These are phyloP conservation scores for Acacia pycnantha DNA, from an alignment of 331 rosid species.

Conservation along the genomic window DNA sequence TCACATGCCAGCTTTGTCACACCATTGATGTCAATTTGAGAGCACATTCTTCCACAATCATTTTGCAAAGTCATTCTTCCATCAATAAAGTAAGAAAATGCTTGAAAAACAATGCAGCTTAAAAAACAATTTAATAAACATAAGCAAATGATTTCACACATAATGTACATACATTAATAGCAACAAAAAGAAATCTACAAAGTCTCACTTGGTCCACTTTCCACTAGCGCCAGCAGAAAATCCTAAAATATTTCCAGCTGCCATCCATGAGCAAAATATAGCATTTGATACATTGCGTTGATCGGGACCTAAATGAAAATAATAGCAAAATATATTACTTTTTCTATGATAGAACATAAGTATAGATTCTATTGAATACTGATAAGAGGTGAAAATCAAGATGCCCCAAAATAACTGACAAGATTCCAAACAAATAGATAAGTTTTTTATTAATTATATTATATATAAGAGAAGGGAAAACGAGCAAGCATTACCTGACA, in stretches of 20 bases:
- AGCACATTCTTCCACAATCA: conserved; percentile 14
- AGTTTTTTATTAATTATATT: neutral
- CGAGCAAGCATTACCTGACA: conserved; percentile 59
- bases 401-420: conserved; percentile 1
- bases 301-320: conserved; percentile 67
- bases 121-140: neutral
- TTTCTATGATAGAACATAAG: neutral
- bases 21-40: conserved; percentile 10
- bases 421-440: conserved; percentile 15
- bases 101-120: neutral
- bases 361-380: neutral
- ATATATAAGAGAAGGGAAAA: neutral
- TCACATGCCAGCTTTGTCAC: neutral
- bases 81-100: neutral
- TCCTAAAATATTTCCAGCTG: conserved; percentile 95
- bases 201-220: conserved; percentile 83
- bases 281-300: conserved; percentile 94
- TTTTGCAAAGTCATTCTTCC: conserved; percentile 11
- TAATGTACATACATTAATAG: conserved; percentile 19
- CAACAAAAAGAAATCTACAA: conserved; percentile 13
- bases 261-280: conserved; percentile 99
- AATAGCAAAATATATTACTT: conserved; percentile 4
- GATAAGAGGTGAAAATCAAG: conserved; percentile 2
- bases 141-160: neutral
- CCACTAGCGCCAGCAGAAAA: conserved; percentile 98